Percentiles rank a stretch among this genome's conserved stretches.
Evolutionary conservation across 345 rosid species (phyloP).

Genomic region (Psidium guajava): DNA sequence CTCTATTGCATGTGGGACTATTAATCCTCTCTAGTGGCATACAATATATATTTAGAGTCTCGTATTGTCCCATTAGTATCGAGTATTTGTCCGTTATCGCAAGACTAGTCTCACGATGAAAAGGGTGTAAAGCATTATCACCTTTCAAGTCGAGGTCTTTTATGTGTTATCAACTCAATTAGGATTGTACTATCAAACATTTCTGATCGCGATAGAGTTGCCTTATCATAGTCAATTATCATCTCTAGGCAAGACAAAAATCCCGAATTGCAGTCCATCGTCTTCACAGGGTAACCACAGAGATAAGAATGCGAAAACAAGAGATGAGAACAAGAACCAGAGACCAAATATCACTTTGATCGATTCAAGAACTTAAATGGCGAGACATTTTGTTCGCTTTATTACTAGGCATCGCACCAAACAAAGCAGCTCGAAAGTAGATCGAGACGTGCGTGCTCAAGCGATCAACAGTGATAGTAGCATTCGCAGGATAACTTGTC

Average conservation of each 20-base stretch:
- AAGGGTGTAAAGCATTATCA: neutral
- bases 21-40: accelerated
- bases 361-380: neutral
- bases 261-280: accelerated
- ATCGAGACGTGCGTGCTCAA: neutral
- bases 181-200: neutral
- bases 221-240: neutral
- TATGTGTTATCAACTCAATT: neutral
- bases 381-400: neutral
- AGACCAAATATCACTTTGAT: neutral
- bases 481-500: neutral
- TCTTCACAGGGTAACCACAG: neutral
- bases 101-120: accelerated
- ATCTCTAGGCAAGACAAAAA: neutral
- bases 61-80: accelerated
- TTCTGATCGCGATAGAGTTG: accelerated
- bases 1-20: accelerated
- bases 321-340: accelerated
- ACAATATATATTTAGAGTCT: accelerated
- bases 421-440: neutral
- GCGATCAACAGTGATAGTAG: neutral
- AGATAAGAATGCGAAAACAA: neutral
- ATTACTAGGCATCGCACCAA: neutral
- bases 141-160: neutral
- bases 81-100: accelerated